Conservation (phyloP, 305 asterid genomes). For the Fraxinus angustifolia region DNA sequence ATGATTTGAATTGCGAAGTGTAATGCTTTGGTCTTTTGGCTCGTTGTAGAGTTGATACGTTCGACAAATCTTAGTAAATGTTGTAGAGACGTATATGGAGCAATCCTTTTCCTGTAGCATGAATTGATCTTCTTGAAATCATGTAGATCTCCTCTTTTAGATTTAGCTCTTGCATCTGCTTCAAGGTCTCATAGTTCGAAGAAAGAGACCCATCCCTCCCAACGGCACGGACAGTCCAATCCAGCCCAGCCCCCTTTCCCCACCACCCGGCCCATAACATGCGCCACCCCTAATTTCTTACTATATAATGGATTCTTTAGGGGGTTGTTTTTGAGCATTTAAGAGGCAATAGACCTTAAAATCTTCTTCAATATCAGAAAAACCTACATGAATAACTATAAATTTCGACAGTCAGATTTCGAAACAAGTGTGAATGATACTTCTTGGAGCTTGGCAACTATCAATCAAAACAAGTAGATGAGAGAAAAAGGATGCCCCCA, state of each 20-base stretch:
- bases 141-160: background rate
- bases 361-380: background rate
- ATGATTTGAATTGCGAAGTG: background rate
- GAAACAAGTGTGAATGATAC: background rate
- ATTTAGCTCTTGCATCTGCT: background rate
- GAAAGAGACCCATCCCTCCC: background rate
- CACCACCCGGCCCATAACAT: background rate
- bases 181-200: background rate
- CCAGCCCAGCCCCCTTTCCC: background rate
- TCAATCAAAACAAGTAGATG: background rate
- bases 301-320: background rate
- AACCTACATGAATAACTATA: background rate
- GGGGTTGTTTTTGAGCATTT: background rate
- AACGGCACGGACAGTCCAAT: background rate
- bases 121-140: background rate
- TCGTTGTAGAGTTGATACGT: background rate
- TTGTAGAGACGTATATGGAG: background rate
- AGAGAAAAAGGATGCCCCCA: background rate
- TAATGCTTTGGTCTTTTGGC: background rate
- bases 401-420: background rate
- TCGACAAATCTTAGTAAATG: too few relatives aligned
- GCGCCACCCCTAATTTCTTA: background rate
- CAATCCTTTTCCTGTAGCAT: background rate
- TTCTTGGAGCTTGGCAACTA: background rate
- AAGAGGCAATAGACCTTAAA: background rate